A percentile compares a stretch with the other conserved stretches of the same genome.
phyloP scores from a whole-genome alignment of 2,329 filamentous ascomycete genomes.

The Alternaria dauci region DNA sequence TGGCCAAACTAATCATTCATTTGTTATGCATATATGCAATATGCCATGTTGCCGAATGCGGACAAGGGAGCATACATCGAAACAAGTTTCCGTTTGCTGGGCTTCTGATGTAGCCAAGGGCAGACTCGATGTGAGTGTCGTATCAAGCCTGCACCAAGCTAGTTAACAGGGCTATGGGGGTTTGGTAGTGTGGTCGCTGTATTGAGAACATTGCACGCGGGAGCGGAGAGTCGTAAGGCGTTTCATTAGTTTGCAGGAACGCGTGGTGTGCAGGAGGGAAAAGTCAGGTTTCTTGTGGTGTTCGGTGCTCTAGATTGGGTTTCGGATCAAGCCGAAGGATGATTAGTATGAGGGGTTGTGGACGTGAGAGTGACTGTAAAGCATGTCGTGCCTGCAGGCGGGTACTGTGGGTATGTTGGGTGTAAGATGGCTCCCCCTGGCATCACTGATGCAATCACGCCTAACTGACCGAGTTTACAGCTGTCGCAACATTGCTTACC shows the following conservation, averaged over 20 bases:
- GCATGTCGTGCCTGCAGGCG: not conserved
- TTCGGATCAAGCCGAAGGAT: slow-evolving; percentile 4
- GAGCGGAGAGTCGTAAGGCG: not conserved
- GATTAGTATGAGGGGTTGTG: not conserved
- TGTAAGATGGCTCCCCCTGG: not conserved
- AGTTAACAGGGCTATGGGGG: slow-evolving; percentile 3
- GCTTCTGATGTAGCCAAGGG: not conserved
- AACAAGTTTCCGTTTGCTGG: not conserved
- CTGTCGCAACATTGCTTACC: not conserved
- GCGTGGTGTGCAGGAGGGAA: not conserved
- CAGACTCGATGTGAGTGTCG: not conserved
- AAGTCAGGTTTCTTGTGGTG: slow-evolving; percentile 1
- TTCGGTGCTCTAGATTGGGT: slow-evolving; percentile 3
- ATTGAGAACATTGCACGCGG: not conserved
- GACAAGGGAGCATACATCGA: slow-evolving; percentile 11
- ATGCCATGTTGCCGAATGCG: not conserved
- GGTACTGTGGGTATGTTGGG: slow-evolving; percentile 1
- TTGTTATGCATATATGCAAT: not conserved
- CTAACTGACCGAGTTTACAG: not conserved
- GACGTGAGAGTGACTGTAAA: slow-evolving; percentile 2
- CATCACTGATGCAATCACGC: not conserved
- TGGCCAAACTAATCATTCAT: not conserved
- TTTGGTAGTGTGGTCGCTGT: slow-evolving; percentile 6
- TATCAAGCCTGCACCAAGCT: not conserved
- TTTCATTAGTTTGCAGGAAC: not conserved